Evolutionary conservation across 345 rosid species (phyloP), one percentile per base, ranked within the genome.

Genomic region (Sisymbrium irio): DNA sequence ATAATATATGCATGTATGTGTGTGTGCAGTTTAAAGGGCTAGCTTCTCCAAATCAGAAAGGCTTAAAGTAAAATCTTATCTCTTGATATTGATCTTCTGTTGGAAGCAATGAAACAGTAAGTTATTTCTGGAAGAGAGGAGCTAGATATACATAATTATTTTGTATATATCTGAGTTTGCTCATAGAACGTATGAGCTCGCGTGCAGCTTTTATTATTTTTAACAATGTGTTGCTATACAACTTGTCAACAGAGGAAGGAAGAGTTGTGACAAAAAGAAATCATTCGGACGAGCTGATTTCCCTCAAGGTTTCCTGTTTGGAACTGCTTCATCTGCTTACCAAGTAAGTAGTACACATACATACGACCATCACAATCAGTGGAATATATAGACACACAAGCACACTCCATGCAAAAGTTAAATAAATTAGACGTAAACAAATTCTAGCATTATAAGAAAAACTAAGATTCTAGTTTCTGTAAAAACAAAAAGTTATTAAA

Each of bases 271-370:
- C 28, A 13, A 27, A 25, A 61, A 18, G 6, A 50, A 61, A 49
- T 63, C 77, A 19, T 56, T 74, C 14, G 55, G 65, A 17, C 78
- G 78, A 35, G 37, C 39, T 65, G 55, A 46, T 56, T 55, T 78
- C 44, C 69, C 65, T n/a, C 28, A 17, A 9, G 78, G 57, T 63
- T 76, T 79, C 69, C 7, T 77, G 27, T 77, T 77, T 28, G 80
- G 80, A 47, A 77, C 80, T 53, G 80, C 80, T 32, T 77, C 80
- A 45, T 53, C 80, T 20, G 65, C 80, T 64, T 77, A 63, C 36
- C 80, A 77, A 42, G 80, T 76, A 51, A 14, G 55, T 51, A 49
- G 30, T 6, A 57, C 13, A 56, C 35, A 19, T 9, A 50, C 56
- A 50, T 9, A 8, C 17, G 4, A 18, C 20, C 54, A 22, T 19